Evolutionary conservation across 2,329 filamentous ascomycete genomes (phyloP).

Genomic region (Botrytis deweyae): DNA sequence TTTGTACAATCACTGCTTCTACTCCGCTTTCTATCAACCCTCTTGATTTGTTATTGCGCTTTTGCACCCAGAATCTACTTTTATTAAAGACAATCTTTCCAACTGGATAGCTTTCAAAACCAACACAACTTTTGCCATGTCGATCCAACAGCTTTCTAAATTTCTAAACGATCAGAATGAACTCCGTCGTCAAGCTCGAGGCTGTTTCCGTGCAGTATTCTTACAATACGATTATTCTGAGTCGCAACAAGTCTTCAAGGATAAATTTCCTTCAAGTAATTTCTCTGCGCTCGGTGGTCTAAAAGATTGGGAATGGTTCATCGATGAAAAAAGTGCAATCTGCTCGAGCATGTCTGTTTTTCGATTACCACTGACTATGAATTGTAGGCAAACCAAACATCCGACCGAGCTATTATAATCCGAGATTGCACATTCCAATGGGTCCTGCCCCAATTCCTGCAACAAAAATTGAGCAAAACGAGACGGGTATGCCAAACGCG

Average conservation of each 20-base stretch:
- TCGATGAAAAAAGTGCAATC: conserved; percentile 7
- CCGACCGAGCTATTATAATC: neutral
- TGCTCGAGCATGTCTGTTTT: neutral
- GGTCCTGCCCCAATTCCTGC: neutral
- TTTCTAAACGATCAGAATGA: neutral
- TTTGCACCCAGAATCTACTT: neutral
- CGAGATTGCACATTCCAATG: neutral
- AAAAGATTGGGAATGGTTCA: conserved; percentile 10
- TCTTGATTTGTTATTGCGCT: neutral
- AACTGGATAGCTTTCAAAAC: neutral
- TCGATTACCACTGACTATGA: neutral
- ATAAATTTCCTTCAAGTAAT: neutral
- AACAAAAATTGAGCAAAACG: neutral
- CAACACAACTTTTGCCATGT: neutral
- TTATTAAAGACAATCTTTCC: neutral
- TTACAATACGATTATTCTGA: conserved; percentile 19
- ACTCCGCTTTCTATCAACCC: neutral
- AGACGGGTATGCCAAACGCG: no score
- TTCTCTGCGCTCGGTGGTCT: neutral
- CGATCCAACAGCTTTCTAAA: neutral
- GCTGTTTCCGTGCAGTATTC: neutral
- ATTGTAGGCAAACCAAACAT: neutral
- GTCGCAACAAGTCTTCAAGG: neutral
- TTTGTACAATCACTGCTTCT: neutral
- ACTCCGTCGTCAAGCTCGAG: neutral